Conservation (phyloP, 208 protist genomes). For the Jaenimonas drosophilae region DNA sequence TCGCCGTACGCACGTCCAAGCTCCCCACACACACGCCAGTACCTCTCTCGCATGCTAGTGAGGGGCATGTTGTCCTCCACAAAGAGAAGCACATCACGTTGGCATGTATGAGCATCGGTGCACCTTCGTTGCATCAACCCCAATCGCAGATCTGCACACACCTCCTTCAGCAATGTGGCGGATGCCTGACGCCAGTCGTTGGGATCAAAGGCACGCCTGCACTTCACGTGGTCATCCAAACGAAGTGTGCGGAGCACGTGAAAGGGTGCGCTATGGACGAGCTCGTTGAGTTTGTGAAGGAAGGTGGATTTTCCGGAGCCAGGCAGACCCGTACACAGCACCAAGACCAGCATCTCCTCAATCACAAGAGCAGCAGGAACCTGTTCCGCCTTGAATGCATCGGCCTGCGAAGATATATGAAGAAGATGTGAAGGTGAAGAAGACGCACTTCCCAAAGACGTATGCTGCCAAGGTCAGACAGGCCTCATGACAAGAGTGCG, state of each 20-base stretch:
- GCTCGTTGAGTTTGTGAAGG: slow-evolving; percentile 3
- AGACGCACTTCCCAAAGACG: too few species aligned
- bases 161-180: too few species aligned
- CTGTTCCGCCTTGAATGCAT: too few species aligned
- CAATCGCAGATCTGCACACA: too few species aligned
- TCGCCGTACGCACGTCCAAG: background rate
- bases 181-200: too few species aligned
- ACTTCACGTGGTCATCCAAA: background rate
- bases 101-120: background rate
- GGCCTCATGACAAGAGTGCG: too few species aligned
- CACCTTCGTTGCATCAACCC: too few species aligned
- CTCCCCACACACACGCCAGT: slow-evolving; percentile 47
- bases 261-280: background rate
- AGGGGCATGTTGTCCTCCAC: slow-evolving; percentile 79
- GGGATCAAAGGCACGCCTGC: too few species aligned
- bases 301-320: slow-evolving; percentile 56
- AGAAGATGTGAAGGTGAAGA: too few species aligned
- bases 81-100: slow-evolving; percentile 24
- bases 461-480: too few species aligned
- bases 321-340: slow-evolving; percentile 56
- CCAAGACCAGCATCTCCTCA: slow-evolving; percentile 12
- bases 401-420: too few species aligned
- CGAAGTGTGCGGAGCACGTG: background rate
- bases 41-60: slow-evolving; percentile 61
- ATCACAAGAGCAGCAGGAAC: too few species aligned